phyloP scores from a whole-genome alignment of 768 basidiomycete species.

The Russula sp. region DNA sequence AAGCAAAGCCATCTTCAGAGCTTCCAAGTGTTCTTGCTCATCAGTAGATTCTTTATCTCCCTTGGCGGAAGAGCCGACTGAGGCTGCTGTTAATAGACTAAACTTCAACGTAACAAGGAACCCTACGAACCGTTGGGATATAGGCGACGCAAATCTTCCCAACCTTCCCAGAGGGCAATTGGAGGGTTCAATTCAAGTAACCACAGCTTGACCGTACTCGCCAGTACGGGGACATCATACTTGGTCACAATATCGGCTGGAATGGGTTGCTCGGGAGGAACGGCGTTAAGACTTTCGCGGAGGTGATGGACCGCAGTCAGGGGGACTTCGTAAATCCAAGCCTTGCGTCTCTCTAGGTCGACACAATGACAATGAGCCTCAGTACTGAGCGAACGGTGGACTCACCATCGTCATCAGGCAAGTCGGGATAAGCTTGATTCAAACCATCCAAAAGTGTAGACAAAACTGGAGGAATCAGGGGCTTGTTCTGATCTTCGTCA shows the following conservation, averaged over 20 bases:
- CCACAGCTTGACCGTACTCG: conserved; percentile 84
- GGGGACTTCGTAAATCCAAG: conserved; percentile 95
- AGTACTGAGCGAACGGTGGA: not conserved
- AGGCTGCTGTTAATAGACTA: conserved; percentile 3
- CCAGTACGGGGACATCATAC: conserved; percentile 84
- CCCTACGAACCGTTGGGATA: conserved; percentile 57
- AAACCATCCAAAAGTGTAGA: conserved; percentile 59
- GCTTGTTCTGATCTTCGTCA: conserved; percentile 50
- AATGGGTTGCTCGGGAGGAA: conserved; percentile 48
- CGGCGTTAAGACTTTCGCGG: conserved; percentile 73
- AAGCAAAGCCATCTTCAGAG: conserved; percentile 56
- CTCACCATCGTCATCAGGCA: conserved; percentile 61
- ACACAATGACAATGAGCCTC: conserved; percentile 2
- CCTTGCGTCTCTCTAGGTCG: conserved; percentile 69
- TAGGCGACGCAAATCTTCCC: conserved; percentile 86
- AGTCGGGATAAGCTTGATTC: conserved; percentile 52
- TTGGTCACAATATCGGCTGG: conserved; percentile 54
- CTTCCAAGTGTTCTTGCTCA: conserved; percentile 52
- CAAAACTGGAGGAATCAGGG: conserved; percentile 67
- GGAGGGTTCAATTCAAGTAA: conserved; percentile 88
- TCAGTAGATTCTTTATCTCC: conserved; percentile 48
- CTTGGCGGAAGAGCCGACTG: conserved; percentile 51
- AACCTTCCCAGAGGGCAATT: conserved; percentile 77
- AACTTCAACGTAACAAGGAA: not conserved
- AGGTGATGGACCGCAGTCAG: conserved; percentile 78